These are phyloP conservation scores for Mikania micrantha DNA, from an alignment of 129 eudicot species.

Conservation along the genomic window DNA sequence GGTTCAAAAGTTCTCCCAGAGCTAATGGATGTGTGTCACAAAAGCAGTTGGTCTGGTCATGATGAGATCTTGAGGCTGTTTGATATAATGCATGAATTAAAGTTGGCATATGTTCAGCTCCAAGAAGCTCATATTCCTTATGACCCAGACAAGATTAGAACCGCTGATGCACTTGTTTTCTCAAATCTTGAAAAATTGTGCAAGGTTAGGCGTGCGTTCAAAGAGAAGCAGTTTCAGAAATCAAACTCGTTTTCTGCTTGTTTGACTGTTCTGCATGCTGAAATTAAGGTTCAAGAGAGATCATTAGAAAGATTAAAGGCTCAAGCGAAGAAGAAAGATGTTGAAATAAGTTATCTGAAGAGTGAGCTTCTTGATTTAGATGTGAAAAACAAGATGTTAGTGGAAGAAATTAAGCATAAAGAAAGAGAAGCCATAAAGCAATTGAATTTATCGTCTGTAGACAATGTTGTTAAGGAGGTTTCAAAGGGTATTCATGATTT, in stretches of 20 bases:
- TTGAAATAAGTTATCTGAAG: conserved; percentile 27
- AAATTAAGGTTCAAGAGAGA: conserved; percentile 45
- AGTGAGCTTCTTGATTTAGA: conserved; percentile 34
- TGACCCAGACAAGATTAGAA: conserved; percentile 44
- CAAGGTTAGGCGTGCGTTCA: conserved; percentile 45
- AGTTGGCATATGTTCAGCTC: conserved; percentile 63
- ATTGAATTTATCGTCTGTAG: conserved; percentile 22
- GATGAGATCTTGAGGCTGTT: conserved; percentile 48
- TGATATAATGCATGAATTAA: conserved; percentile 43
- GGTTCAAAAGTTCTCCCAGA: conserved; percentile 30
- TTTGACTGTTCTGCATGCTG: conserved; percentile 41
- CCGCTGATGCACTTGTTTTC: conserved; percentile 48
- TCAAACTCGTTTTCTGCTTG: conserved; percentile 31
- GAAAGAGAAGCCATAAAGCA: conserved; percentile 27
- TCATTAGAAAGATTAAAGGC: conserved; percentile 40
- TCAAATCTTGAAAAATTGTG: conserved; percentile 38
- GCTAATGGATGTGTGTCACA: conserved; percentile 21
- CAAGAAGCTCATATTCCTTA: conserved; percentile 66
- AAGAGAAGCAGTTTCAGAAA: conserved; percentile 54
- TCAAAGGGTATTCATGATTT: conserved; percentile 65
- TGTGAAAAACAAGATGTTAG: conserved; percentile 27
- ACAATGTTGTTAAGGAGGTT: conserved; percentile 40
- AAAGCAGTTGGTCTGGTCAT: conserved; percentile 34
- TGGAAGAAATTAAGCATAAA: conserved; percentile 26
- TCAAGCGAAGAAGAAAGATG: conserved; percentile 37